phyloP scores from a whole-genome alignment of 2,329 filamentous ascomycete species.

The Aureobasidium sp. region DNA sequence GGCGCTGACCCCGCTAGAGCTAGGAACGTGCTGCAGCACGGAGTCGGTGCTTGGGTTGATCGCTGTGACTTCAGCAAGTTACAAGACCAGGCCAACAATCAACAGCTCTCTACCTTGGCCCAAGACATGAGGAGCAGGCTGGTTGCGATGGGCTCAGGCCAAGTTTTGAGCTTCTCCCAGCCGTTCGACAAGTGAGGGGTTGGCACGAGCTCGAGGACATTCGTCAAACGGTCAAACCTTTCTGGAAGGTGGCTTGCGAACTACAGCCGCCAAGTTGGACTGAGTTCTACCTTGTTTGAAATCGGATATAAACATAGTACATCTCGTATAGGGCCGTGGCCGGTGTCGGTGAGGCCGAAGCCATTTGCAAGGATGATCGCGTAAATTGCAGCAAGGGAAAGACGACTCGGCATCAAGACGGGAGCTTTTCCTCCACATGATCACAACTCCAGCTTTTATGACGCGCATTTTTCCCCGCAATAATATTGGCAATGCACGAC shows the following conservation, averaged over 20 bases:
- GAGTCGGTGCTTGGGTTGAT: slow-evolving; percentile 59
- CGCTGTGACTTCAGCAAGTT: slow-evolving; percentile 49
- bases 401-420: background rate
- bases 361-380: background rate
- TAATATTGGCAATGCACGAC: background rate
- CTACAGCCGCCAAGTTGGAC: background rate
- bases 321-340: background rate
- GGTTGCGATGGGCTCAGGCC: slow-evolving; percentile 54
- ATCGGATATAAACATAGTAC: background rate
- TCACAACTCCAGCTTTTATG: background rate
- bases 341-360: background rate
- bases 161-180: slow-evolving; percentile 58
- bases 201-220: background rate
- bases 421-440: background rate
- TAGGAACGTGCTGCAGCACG: slow-evolving; percentile 69
- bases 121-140: slow-evolving; percentile 58
- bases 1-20: slow-evolving; percentile 51
- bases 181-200: slow-evolving; percentile 36
- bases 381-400: background rate
- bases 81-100: slow-evolving; percentile 33
- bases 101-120: slow-evolving; percentile 38
- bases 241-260: background rate
- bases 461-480: background rate
- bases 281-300: background rate
- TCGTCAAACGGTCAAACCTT: background rate